A percentile compares a stretch with the other conserved stretches of the same genome.
Conservation (phyloP, 2,329 filamentous ascomycete species). For the Sarocladium kiliense region DNA sequence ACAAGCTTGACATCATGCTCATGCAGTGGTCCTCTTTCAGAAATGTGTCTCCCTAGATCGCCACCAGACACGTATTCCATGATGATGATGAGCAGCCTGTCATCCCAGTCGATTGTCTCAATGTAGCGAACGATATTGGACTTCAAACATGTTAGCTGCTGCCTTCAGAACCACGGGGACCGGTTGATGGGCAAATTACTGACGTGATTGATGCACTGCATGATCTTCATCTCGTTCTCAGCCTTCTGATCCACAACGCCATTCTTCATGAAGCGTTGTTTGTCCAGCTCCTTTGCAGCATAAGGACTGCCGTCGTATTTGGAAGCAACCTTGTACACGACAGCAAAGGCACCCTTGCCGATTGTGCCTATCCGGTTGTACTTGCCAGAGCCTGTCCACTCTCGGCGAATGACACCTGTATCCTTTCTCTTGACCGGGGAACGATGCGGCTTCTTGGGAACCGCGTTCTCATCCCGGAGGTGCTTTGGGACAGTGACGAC, state of each 20-base stretch:
- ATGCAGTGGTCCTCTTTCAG: slow-evolving; percentile 53
- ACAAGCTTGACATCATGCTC: slow-evolving; percentile 69
- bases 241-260: slow-evolving; percentile 85
- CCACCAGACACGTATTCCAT: slow-evolving; percentile 89
- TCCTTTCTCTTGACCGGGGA: slow-evolving; percentile 21
- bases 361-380: slow-evolving; percentile 82
- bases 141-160: slow-evolving; percentile 32
- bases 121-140: slow-evolving; percentile 88
- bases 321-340: slow-evolving; percentile 83
- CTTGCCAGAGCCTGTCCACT: slow-evolving; percentile 76
- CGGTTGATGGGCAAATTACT: slow-evolving; percentile 27
- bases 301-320: slow-evolving; percentile 79
- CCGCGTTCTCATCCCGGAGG: not conserved
- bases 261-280: slow-evolving; percentile 88
- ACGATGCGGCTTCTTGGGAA: not conserved
- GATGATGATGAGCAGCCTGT: slow-evolving; percentile 87
- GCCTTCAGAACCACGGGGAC: slow-evolving; percentile 4
- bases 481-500: not conserved
- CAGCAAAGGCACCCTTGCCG: slow-evolving; percentile 92
- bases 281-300: slow-evolving; percentile 93
- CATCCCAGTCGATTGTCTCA: slow-evolving; percentile 77
- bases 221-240: slow-evolving; percentile 96
- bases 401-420: slow-evolving; percentile 39
- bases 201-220: slow-evolving; percentile 79
- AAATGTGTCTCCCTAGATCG: slow-evolving; percentile 73